These are phyloP conservation scores for Scleromitrula shiraiana DNA, from an alignment of 2,329 filamentous ascomycete genomes.

Conservation along the genomic window DNA sequence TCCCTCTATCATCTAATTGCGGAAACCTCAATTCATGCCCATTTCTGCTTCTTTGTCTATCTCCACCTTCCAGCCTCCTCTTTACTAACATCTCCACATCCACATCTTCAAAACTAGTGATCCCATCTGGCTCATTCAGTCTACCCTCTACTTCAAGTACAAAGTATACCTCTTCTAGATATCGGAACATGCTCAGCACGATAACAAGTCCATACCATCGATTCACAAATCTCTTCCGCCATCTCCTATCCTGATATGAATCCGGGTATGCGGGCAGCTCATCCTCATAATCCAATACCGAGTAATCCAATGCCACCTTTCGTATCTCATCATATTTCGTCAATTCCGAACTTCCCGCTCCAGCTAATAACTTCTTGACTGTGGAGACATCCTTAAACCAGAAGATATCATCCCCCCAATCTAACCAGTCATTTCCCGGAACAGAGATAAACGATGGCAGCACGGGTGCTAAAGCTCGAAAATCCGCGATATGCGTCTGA, in stretches of 20 bases:
- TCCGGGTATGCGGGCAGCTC: too few relatives aligned
- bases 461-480: not conserved
- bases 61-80: not conserved
- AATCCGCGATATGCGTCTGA: too few relatives aligned
- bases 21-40: not conserved
- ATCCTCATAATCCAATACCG: slow-evolving; percentile 4
- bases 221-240: not conserved
- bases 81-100: not conserved
- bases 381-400: slow-evolving; percentile 1
- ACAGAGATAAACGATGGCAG: not conserved
- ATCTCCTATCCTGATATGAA: not conserved
- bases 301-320: slow-evolving; percentile 2
- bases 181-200: not conserved
- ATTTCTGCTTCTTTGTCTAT: not conserved
- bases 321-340: not conserved
- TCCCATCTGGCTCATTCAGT: not conserved
- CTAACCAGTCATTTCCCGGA: not conserved
- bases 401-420: slow-evolving; percentile 2
- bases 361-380: not conserved
- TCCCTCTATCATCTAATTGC: slow-evolving; percentile 3
- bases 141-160: slow-evolving; percentile 1
- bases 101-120: not conserved
- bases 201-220: not conserved
- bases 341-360: not conserved
- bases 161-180: slow-evolving; percentile 4